Conservation (phyloP, 768 basidiomycete species). For the Termitomyces sp. region DNA sequence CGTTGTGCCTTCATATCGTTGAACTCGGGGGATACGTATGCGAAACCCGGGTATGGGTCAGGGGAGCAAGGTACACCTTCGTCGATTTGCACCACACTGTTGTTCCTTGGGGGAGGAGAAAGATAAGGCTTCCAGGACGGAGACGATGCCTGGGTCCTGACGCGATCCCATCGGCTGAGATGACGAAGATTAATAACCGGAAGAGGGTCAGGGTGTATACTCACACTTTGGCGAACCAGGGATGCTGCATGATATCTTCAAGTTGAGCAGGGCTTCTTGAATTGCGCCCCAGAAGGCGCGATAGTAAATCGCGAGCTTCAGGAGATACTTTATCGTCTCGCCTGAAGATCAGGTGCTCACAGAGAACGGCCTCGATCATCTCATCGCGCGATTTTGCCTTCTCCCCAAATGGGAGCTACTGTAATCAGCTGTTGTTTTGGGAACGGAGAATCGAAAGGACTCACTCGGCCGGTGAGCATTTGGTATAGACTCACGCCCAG, state of each 20-base stretch:
- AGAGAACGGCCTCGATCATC: background rate
- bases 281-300: background rate
- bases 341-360: background rate
- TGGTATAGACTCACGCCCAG: constrained; percentile 6
- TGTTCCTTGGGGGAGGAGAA: background rate
- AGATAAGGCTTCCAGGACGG: constrained; percentile 5
- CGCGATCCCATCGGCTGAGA: constrained; percentile 1
- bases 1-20: no score
- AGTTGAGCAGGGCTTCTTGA: background rate
- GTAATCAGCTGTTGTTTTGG: background rate
- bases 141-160: background rate
- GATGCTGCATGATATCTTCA: constrained; percentile 1
- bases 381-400: background rate
- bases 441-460: background rate
- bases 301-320: background rate
- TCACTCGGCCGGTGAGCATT: constrained; percentile 5
- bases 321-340: background rate
- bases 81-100: background rate
- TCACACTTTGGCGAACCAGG: constrained; percentile 10
- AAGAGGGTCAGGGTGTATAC: background rate
- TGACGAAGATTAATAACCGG: background rate
- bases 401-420: constrained; percentile 8
- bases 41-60: background rate
- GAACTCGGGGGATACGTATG: background rate
- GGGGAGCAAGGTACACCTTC: background rate